Evolutionary conservation across 345 rosid genomes (phyloP).

Genomic region (Cochlearia excelsa): DNA sequence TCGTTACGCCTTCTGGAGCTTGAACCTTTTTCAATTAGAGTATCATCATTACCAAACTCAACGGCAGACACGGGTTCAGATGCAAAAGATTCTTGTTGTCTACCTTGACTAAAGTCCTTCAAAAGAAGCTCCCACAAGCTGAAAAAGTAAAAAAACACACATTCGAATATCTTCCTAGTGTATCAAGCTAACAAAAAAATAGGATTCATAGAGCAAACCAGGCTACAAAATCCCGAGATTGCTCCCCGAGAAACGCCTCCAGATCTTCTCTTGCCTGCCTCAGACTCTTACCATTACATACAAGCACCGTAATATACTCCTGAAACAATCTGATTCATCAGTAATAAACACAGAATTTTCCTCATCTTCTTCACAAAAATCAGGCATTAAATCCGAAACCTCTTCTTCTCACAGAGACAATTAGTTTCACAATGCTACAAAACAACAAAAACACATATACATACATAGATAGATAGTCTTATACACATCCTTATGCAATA

Average conservation of each 20-base stretch:
- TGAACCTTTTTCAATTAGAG: slow-evolving; percentile 8
- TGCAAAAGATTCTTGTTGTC: slow-evolving; percentile 11
- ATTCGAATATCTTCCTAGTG: background rate
- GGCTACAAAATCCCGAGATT: slow-evolving; percentile 30
- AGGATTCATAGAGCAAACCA: slow-evolving; percentile 29
- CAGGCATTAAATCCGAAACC: slow-evolving; percentile 3
- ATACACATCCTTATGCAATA: background rate
- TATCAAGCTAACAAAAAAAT: slow-evolving; percentile 5
- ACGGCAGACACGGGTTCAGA: slow-evolving; percentile 18
- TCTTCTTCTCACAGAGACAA: background rate
- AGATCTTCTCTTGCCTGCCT: slow-evolving; percentile 34
- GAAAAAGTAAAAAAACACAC: background rate
- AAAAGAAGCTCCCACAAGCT: slow-evolving; percentile 39
- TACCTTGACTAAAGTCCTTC: slow-evolving; percentile 17
- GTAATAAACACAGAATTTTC: slow-evolving; percentile 2
- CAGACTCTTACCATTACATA: slow-evolving; percentile 42
- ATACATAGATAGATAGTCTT: too few relatives aligned
- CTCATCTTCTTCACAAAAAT: slow-evolving; percentile 4
- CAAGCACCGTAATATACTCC: slow-evolving; percentile 39
- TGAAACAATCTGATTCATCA: slow-evolving; percentile 24
- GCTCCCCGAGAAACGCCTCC: slow-evolving; percentile 40
- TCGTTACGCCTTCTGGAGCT: slow-evolving; percentile 7
- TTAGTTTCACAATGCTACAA: background rate
- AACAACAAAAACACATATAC: too few relatives aligned
- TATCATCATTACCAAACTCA: slow-evolving; percentile 17